Conservation (phyloP, 306 rosid species). For the Potentilla sterilis region DNA sequence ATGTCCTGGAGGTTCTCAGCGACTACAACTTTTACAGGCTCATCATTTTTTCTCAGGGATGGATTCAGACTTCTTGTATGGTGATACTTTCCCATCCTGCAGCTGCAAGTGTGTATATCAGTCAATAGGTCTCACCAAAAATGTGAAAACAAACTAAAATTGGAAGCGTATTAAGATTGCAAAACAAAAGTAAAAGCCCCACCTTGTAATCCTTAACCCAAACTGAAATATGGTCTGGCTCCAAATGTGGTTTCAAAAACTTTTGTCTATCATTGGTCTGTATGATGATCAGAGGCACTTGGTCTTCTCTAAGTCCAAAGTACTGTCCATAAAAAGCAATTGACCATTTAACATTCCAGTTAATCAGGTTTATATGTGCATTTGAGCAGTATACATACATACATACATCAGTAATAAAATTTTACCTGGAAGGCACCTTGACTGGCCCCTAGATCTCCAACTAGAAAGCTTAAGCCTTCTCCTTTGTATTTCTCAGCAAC, state of each 20-base stretch:
- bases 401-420: background rate
- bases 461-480: slow-evolving; percentile 68
- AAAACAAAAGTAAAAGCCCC: slow-evolving; percentile 13
- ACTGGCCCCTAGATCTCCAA: slow-evolving; percentile 70
- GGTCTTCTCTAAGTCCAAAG: slow-evolving; percentile 82
- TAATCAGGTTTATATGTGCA: background rate
- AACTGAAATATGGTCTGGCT: slow-evolving; percentile 59
- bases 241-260: slow-evolving; percentile 63
- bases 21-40: slow-evolving; percentile 89
- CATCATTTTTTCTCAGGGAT: slow-evolving; percentile 71
- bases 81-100: slow-evolving; percentile 72
- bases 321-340: slow-evolving; percentile 46
- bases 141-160: background rate
- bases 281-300: slow-evolving; percentile 71
- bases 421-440: slow-evolving; percentile 86
- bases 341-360: slow-evolving; percentile 13
- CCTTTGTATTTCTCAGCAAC: slow-evolving; percentile 64
- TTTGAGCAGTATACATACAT: background rate
- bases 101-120: slow-evolving; percentile 42
- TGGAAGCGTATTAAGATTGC: background rate
- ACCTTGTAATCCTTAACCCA: slow-evolving; percentile 93
- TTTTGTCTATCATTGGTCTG: slow-evolving; percentile 68
- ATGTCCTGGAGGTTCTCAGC: slow-evolving; percentile 65
- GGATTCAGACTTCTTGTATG: slow-evolving; percentile 70
- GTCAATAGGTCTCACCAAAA: slow-evolving; percentile 8